Conservation (phyloP, 352 stramenopile species). For the Phytophthora pistaciae region DNA sequence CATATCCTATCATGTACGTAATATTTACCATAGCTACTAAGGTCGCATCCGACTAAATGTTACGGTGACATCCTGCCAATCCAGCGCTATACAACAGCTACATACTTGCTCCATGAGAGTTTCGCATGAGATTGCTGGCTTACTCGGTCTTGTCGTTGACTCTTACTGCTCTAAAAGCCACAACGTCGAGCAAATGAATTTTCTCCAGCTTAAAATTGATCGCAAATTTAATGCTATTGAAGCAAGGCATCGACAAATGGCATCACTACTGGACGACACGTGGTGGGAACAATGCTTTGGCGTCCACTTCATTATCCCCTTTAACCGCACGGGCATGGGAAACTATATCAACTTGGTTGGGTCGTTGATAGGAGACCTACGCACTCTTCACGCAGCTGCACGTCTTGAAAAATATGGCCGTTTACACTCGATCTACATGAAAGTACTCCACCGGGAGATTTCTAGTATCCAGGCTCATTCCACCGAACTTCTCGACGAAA, state of each 20-base stretch:
- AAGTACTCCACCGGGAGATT: not conserved
- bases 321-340: not conserved
- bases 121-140: not conserved
- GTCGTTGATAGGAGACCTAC: not conserved
- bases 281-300: not conserved
- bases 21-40: not conserved
- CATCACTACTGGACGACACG: not conserved
- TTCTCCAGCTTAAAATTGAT: not conserved
- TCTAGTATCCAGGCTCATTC: not conserved
- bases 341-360: not conserved
- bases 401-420: not conserved
- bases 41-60: not conserved
- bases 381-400: not conserved
- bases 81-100: not conserved
- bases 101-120: not conserved
- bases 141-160: not conserved
- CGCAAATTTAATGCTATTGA: not conserved
- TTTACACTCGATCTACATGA: not conserved
- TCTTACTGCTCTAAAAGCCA: not conserved
- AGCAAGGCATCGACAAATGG: not conserved
- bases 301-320: not conserved
- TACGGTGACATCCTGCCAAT: not conserved
- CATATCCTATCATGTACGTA: not conserved
- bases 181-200: not conserved
- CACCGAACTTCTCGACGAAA: not conserved